Percentiles rank a stretch among this genome's conserved stretches.
Evolutionary conservation across 2,329 filamentous ascomycete species (phyloP).

Genomic region (Trichothecium sympodiale): DNA sequence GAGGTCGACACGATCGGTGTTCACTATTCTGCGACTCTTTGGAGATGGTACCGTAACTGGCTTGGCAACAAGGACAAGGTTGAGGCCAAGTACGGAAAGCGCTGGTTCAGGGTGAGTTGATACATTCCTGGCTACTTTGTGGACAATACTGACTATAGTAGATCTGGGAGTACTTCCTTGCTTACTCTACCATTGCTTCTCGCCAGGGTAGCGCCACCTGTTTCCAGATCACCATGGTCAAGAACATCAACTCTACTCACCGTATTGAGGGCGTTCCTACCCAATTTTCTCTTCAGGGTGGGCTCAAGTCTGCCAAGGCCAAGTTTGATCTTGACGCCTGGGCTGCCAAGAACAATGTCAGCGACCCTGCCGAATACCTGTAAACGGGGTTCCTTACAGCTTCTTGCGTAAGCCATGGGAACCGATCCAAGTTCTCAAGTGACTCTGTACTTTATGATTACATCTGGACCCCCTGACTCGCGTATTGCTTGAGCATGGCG

Average conservation of each 20-base stretch:
- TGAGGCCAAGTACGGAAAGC: constrained; percentile 84
- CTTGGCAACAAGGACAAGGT: constrained; percentile 88
- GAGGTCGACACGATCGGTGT: constrained; percentile 85
- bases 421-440: constrained; percentile 1
- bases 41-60: constrained; percentile 99
- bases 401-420: no score
- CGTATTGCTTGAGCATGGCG: no score
- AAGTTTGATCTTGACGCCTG: constrained; percentile 21
- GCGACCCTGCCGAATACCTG: constrained; percentile 18
- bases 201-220: constrained; percentile 76
- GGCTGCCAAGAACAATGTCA: constrained; percentile 25
- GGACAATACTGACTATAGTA: constrained; percentile 17
- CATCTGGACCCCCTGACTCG: no score
- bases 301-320: constrained; percentile 26
- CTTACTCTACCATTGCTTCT: constrained; percentile 72
- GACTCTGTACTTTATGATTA: not conserved
- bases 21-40: constrained; percentile 92
- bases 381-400: constrained; percentile 3
- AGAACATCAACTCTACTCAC: constrained; percentile 84
- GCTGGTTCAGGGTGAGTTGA: constrained; percentile 79
- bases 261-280: constrained; percentile 61
- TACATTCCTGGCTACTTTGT: not conserved
- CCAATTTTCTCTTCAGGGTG: constrained; percentile 59
- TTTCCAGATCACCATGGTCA: constrained; percentile 77
- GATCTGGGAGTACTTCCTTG: constrained; percentile 90